Evolutionary conservation across 257 asterid species (phyloP), one percentile per base, ranked within the genome.

Genomic region (Fraxinus anomala): DNA sequence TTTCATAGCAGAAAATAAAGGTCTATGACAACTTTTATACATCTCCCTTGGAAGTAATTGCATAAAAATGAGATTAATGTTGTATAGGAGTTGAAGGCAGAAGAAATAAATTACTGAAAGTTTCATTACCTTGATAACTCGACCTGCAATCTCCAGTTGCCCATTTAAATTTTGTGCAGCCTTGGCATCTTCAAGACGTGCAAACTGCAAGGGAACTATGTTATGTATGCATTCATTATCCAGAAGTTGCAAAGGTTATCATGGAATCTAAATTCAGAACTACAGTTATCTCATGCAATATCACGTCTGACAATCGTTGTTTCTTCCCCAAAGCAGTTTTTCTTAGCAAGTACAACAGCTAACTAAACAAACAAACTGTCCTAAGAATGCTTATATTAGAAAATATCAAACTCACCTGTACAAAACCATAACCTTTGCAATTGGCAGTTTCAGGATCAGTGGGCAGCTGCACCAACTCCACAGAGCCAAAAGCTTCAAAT

Each of bases 391-490:
- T 63, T 67, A 68, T 76, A 72, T 33, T 36, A 73, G 37, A 63
- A 77, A 81, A 82, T 14, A 16, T n/a, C 77, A 81, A 83, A 79
- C 36, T 79, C 77, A 90, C 97, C 92, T 91, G 94, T 69, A 89
- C 82, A 81, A 89, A 89, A 14, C 92, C 97, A 84, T 72, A 91
- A 69, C 97, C 92, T 81, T 89, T 88, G 85, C 92, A 80, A 73
- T 83, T 83, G 79, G 89, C 92, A 73, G 92, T 84, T 68, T 86
- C 91, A 7, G 80, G 88, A 56, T 91, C 97, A 68, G 75, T 66
- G 54, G 93, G 94, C 91, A 91, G 84, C 87, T 87, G 97, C 79
- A 91, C 91, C 77, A 89, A 86, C 91, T 91, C 94, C 76, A 91
- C 86, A 26, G 83, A 42, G 51, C 97, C 97, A 83, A 91, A 91